Conservation (phyloP, 1,284 basidiomycete species). For the Pseudomicrostroma phylloplanum region DNA sequence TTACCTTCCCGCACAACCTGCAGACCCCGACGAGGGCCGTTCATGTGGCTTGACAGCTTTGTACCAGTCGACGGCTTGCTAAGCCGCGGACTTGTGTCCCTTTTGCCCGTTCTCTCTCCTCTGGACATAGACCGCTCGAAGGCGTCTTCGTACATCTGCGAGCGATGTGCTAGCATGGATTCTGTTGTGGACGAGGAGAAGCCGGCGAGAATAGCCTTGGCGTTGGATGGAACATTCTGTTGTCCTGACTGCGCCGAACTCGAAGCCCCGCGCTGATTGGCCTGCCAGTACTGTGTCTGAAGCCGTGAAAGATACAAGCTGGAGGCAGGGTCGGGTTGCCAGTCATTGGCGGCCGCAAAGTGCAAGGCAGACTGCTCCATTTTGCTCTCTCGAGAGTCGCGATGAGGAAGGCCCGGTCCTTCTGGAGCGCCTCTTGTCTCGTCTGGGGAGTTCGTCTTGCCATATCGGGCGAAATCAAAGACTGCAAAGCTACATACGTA, state of each 20-base stretch:
- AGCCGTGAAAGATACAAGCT: conserved; percentile 4
- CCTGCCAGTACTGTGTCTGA: not conserved
- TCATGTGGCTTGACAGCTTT: not conserved
- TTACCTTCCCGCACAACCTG: not conserved
- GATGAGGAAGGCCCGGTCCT: not conserved
- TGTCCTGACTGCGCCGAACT: not conserved
- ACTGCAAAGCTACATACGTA: conserved; percentile 97
- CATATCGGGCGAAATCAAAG: conserved; percentile 89
- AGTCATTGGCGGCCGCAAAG: conserved; percentile 14
- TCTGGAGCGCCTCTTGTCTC: not conserved
- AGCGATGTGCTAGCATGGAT: not conserved
- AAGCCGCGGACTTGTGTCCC: no score
- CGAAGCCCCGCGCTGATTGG: not conserved
- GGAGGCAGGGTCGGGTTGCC: conserved; percentile 7
- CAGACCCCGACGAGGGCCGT: not conserved
- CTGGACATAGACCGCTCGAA: not conserved
- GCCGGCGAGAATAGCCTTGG: not conserved
- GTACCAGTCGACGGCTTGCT: no score
- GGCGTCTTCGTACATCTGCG: not conserved
- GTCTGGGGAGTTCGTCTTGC: conserved; percentile 6
- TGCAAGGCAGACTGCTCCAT: not conserved
- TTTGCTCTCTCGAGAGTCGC: conserved; percentile 5
- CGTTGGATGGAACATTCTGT: not conserved
- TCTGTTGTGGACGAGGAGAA: not conserved
- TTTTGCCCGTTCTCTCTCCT: no score